Conservation (phyloP, 352 stramenopile species). For the Pythium periplocum region DNA sequence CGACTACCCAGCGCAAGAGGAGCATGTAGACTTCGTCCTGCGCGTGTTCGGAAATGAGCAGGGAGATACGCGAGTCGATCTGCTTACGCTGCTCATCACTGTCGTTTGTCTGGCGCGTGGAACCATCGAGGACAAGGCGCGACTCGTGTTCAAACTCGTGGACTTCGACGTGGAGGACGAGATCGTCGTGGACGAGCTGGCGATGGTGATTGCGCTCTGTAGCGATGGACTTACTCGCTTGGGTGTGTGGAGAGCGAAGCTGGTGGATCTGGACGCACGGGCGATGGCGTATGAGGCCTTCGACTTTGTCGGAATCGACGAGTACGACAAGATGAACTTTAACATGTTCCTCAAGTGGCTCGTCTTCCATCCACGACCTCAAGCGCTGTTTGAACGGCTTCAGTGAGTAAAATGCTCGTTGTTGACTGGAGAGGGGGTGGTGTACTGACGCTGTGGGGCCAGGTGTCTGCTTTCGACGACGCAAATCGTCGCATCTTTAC, state of each 20-base stretch:
- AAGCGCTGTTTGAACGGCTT: constrained; percentile 44
- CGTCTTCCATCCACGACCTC: constrained; percentile 55
- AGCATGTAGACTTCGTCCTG: constrained; percentile 48
- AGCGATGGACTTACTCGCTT: constrained; percentile 38
- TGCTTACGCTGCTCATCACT: constrained; percentile 49
- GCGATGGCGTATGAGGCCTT: constrained; percentile 67
- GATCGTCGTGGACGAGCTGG: constrained; percentile 63
- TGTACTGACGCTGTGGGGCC: neutral
- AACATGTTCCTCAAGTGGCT: constrained; percentile 58
- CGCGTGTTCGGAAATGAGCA: constrained; percentile 22
- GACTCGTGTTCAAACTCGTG: constrained; percentile 60
- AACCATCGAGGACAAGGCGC: constrained; percentile 39
- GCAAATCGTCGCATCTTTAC: no score
- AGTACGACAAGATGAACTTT: constrained; percentile 69
- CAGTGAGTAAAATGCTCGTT: constrained; percentile 16
- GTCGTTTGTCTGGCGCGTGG: constrained; percentile 42
- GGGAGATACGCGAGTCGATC: constrained; percentile 28
- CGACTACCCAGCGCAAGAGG: constrained; percentile 30
- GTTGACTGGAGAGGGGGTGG: no score
- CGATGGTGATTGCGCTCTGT: constrained; percentile 52
- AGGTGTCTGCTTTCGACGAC: no score
- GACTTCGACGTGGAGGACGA: constrained; percentile 76
- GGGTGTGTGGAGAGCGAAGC: constrained; percentile 14
- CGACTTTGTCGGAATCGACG: constrained; percentile 48
- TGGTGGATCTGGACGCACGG: constrained; percentile 42